Base-by-base conservation (phyloP, 768 basidiomycete genomes). In the Russula compacta region DNA sequence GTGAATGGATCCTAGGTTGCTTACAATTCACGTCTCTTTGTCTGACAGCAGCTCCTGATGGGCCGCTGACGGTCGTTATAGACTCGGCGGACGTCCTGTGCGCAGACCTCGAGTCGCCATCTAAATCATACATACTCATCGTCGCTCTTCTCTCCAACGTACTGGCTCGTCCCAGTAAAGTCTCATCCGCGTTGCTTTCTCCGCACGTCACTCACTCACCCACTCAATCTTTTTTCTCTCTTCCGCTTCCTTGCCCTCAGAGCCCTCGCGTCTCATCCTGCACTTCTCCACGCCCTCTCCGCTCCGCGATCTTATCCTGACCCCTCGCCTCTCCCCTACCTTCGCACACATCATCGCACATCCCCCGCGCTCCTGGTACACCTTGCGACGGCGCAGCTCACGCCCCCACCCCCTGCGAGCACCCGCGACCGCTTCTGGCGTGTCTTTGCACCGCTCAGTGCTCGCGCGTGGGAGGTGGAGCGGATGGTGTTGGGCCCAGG, bases 361-460 rank as follows among this genome's bases (percentile, higher is more conserved):
- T 68, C 87, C 92, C 79, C 89, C 0, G 75, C 77, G 1, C 79
- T 97, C 55, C 73, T 98, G 39, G 69, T 68, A 7, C 82, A 91
- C 68, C 73, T 98, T 52, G 79, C 88, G 2, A 78, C 75, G 32
- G 82, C 83, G 8, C 93, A 90, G 69, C 77, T 90, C 49, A 81
- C 83, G 2, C 81, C 79, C 0, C 90, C 92, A 0, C 87, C 89
- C 1, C 82, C 87, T 8, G 73, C 76, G 43, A 81, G 83, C 9
- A 67, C 80, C 0, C 74, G 78, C n/a, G 75, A 79, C 39, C 89
- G 89, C 68, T 95, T 94, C 73, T 94, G 88, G 89, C 76, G 77
- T 40, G 77, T 92, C 11, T 89, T 95, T 67, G 71, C 83, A 8
- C 86, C 89, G 0, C 70, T 89, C 59, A 81, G 84, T 57, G 84